phyloP scores from a whole-genome alignment of 257 asterid species.

The Ocimum tenuiflorum region DNA sequence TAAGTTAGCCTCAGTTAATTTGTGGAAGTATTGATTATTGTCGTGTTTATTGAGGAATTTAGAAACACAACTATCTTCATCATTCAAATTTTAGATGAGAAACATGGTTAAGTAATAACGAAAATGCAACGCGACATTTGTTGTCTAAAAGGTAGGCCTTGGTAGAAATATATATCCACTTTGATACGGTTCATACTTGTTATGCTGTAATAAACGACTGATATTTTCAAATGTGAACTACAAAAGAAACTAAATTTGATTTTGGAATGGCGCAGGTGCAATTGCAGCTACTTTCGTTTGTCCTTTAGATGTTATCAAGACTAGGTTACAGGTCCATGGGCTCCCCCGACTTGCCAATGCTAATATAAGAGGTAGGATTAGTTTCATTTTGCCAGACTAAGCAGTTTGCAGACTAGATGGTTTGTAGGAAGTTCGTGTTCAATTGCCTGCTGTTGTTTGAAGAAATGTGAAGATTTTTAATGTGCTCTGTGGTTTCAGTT shows the following conservation, averaged over 20 bases:
- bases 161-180: background rate
- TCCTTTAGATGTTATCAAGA: conserved; percentile 88
- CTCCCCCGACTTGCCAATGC: conserved; percentile 54
- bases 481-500: background rate
- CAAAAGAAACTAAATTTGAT: background rate
- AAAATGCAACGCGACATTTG: no score
- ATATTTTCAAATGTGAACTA: background rate
- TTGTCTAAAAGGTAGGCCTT: no score
- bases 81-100: no score
- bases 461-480: background rate
- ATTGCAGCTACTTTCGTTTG: conserved; percentile 93
- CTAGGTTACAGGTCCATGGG: conserved; percentile 89
- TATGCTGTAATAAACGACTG: background rate
- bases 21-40: background rate
- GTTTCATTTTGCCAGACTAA: background rate
- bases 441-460: background rate
- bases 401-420: background rate
- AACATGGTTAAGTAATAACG: no score
- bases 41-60: background rate
- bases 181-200: background rate
- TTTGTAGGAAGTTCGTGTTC: background rate
- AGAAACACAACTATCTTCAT: background rate
- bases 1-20: background rate
- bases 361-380: conserved; percentile 54
- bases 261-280: conserved; percentile 49